Evolutionary conservation across 306 rosid genomes (phyloP).

Genomic region (Fragaria ananassa): DNA sequence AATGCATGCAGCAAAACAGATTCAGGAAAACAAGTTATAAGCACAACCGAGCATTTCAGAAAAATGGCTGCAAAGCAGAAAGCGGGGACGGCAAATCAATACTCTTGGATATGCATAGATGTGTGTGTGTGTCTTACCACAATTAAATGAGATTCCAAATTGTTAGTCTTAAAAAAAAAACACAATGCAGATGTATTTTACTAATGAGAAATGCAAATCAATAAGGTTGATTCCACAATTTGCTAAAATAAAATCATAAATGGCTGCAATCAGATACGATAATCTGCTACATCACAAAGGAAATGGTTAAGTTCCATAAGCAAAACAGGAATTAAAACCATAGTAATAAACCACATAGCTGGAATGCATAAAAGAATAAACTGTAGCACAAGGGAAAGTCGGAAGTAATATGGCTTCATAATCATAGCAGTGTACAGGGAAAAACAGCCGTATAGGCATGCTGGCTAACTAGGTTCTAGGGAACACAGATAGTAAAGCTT

Average conservation of each 20-base stretch:
- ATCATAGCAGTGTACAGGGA: conserved; percentile 47
- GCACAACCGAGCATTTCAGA: background rate
- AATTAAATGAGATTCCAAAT: conserved; percentile 1
- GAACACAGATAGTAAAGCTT: conserved; percentile 64
- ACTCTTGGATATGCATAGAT: background rate
- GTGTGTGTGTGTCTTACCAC: background rate
- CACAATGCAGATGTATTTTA: conserved; percentile 5
- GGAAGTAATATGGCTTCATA: conserved; percentile 48
- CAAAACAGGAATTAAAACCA: conserved; percentile 29
- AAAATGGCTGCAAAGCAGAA: background rate
- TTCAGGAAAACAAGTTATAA: background rate
- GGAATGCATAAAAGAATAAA: conserved; percentile 26
- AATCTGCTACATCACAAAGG: conserved; percentile 37
- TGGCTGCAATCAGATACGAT: conserved; percentile 53
- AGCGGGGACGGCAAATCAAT: no score
- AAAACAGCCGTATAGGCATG: conserved; percentile 51
- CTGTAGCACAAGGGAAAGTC: conserved; percentile 30
- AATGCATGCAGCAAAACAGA: background rate
- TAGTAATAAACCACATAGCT: conserved; percentile 31
- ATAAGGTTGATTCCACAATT: conserved; percentile 17
- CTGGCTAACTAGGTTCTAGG: conserved; percentile 72
- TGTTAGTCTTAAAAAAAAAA: conserved; percentile 5
- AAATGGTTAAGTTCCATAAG: conserved; percentile 25
- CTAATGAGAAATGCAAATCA: background rate
- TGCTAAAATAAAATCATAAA: conserved; percentile 25